A percentile compares a stretch with the other conserved stretches of the same genome.
Conservation (phyloP, 1,139 yeast genomes). For the Geotrichum carabidarum region DNA sequence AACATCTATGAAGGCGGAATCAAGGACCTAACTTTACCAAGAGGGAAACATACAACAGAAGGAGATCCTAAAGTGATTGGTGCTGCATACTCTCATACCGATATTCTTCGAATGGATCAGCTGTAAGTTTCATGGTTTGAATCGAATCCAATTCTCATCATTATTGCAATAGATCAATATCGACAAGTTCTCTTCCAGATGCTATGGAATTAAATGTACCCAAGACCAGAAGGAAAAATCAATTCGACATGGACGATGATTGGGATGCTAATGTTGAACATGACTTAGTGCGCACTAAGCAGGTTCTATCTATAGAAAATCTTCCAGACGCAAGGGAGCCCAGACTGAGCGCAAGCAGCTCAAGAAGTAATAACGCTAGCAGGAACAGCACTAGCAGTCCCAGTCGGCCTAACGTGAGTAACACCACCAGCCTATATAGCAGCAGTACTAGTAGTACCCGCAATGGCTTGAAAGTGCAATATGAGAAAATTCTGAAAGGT, state of each 20-base stretch:
- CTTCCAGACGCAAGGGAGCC: constrained; percentile 22
- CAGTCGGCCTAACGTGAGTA: constrained; percentile 14
- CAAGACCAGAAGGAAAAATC: constrained; percentile 22
- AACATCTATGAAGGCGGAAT: not conserved
- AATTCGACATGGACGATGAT: constrained; percentile 71
- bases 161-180: constrained; percentile 8
- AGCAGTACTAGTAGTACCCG: constrained; percentile 20
- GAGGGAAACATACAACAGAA: constrained; percentile 20
- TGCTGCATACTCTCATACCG: constrained; percentile 43
- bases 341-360: constrained; percentile 16
- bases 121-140: constrained; percentile 4
- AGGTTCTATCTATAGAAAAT: constrained; percentile 35
- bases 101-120: constrained; percentile 28
- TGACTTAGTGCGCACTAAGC: constrained; percentile 37
- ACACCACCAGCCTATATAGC: constrained; percentile 22
- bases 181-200: constrained; percentile 15
- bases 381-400: constrained; percentile 1
- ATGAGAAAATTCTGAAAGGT: constrained; percentile 36
- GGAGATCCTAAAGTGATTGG: constrained; percentile 41
- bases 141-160: not conserved
- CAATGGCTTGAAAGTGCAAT: constrained; percentile 34
- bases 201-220: constrained; percentile 10
- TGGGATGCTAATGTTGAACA: constrained; percentile 85
- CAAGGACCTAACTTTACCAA: not conserved
- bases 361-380: not conserved